Evolutionary conservation across 768 basidiomycete genomes (phyloP).

Genomic region (Xerocomellus intermedius): DNA sequence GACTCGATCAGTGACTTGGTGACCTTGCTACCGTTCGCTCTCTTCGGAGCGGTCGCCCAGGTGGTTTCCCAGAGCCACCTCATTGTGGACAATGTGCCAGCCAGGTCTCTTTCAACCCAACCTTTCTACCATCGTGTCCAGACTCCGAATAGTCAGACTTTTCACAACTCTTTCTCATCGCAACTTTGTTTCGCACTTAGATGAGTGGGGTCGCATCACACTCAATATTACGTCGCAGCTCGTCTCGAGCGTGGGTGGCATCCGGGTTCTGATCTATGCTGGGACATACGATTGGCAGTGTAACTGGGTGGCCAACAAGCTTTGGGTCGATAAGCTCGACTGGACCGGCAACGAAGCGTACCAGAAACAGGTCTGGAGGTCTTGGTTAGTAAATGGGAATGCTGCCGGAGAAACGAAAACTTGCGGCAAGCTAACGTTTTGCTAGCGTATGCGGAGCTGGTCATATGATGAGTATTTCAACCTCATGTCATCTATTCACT

Average conservation of each 20-base stretch:
- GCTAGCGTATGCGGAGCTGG: constrained; percentile 65
- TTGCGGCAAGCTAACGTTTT: constrained; percentile 61
- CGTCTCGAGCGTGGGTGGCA: constrained; percentile 54
- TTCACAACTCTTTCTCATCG: constrained; percentile 44
- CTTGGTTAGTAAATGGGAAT: constrained; percentile 56
- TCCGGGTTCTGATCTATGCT: constrained; percentile 54
- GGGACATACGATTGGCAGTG: constrained; percentile 57
- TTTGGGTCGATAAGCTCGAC: constrained; percentile 55
- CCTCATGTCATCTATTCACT: constrained; percentile 9
- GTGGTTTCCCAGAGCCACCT: constrained; percentile 10
- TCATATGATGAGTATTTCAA: constrained; percentile 57
- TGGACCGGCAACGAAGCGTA: constrained; percentile 60
- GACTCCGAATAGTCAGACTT: constrained; percentile 22
- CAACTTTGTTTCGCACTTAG: constrained; percentile 55
- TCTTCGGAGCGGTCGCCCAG: background rate
- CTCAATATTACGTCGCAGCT: constrained; percentile 56
- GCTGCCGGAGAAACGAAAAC: constrained; percentile 57
- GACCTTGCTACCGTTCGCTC: constrained; percentile 2
- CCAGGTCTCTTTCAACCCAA: background rate
- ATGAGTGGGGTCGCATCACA: constrained; percentile 56
- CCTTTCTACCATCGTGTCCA: constrained; percentile 27
- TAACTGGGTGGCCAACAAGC: constrained; percentile 65
- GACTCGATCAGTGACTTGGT: background rate
- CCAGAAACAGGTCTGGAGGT: constrained; percentile 38
- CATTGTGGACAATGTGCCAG: background rate